Evolutionary conservation across 2,329 filamentous ascomycete species (phyloP).

Genomic region (Scedosporium aurantiacum): DNA sequence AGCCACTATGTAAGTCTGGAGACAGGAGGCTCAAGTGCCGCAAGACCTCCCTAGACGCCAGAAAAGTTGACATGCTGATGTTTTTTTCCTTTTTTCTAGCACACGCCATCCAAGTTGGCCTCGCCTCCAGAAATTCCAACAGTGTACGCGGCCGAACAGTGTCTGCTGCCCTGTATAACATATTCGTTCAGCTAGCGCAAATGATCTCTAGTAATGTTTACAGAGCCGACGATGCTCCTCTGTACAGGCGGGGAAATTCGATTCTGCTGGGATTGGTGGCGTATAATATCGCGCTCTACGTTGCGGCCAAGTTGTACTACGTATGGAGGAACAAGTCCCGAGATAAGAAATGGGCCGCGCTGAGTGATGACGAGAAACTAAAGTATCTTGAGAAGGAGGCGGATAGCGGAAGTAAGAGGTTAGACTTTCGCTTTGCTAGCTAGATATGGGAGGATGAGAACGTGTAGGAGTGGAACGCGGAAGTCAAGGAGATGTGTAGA

Average conservation of each 20-base stretch:
- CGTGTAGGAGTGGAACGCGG: constrained; percentile 20
- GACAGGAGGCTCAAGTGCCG: neutral
- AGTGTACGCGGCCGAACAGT: constrained; percentile 48
- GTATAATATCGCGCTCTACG: constrained; percentile 37
- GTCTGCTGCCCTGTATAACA: constrained; percentile 46
- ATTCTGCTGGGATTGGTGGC: constrained; percentile 35
- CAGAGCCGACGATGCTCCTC: constrained; percentile 20
- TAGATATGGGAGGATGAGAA: neutral
- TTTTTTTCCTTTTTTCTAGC: constrained; percentile 12
- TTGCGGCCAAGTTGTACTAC: constrained; percentile 41
- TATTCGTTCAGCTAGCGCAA: constrained; percentile 21
- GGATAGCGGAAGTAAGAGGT: constrained; percentile 32
- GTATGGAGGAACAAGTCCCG: constrained; percentile 32
- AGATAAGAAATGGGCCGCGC: constrained; percentile 32
- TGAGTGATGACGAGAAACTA: constrained; percentile 28
- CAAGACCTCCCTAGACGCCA: neutral
- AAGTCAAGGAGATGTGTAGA: neutral
- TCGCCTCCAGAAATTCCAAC: constrained; percentile 46
- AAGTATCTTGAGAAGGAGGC: constrained; percentile 24
- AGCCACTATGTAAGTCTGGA: constrained; percentile 18
- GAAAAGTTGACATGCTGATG: constrained; percentile 19
- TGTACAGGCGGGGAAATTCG: constrained; percentile 33
- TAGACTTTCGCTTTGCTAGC: constrained; percentile 30
- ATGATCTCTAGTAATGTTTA: constrained; percentile 30
- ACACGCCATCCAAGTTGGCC: constrained; percentile 45